Percentiles rank a stretch among this genome's conserved stretches.
These are phyloP conservation scores for Gilbertella persicaria DNA, from an alignment of 371 early-diverging fungal genomes.

Conservation along the genomic window DNA sequence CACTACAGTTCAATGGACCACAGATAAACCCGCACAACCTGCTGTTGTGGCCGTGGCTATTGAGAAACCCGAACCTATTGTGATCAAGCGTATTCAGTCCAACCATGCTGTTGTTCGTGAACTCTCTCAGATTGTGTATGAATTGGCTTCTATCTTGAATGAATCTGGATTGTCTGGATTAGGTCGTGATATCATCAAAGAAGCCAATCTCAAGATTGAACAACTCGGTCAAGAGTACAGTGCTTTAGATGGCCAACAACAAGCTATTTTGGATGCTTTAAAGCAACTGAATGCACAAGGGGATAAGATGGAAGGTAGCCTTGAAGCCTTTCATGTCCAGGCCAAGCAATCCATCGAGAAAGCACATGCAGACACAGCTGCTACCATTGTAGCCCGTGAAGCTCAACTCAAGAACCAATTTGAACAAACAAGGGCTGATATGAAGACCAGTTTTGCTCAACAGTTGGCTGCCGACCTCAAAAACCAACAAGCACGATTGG, in stretches of 20 bases:
- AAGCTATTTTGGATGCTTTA: constrained; percentile 22
- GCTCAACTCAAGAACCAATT: constrained; percentile 44
- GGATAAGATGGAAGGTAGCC: constrained; percentile 20
- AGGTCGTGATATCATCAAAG: constrained; percentile 28
- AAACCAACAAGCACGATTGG: constrained; percentile 38
- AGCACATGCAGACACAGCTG: constrained; percentile 17
- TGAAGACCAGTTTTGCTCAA: constrained; percentile 28
- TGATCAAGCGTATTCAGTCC: constrained; percentile 16
- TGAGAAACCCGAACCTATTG: constrained; percentile 27
- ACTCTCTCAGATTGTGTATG: constrained; percentile 26
- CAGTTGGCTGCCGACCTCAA: constrained; percentile 40
- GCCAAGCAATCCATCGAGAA: constrained; percentile 16
- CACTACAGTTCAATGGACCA: constrained; percentile 9
- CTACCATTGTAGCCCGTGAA: constrained; percentile 30
- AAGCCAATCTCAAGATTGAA: constrained; percentile 24
- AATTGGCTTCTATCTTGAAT: constrained; percentile 36
- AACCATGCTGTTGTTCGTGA: constrained; percentile 24
- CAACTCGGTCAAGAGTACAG: constrained; percentile 16
- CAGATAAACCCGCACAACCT: constrained; percentile 16
- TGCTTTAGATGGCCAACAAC: constrained; percentile 22
- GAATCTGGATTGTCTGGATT: constrained; percentile 34
- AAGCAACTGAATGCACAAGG: constrained; percentile 14
- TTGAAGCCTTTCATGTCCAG: constrained; percentile 25
- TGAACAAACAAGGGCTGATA: constrained; percentile 35
- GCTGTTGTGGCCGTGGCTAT: constrained; percentile 20